Base-by-base conservation (phyloP, 176 grass and related monocot genomes). In the Musa beccarii region DNA sequence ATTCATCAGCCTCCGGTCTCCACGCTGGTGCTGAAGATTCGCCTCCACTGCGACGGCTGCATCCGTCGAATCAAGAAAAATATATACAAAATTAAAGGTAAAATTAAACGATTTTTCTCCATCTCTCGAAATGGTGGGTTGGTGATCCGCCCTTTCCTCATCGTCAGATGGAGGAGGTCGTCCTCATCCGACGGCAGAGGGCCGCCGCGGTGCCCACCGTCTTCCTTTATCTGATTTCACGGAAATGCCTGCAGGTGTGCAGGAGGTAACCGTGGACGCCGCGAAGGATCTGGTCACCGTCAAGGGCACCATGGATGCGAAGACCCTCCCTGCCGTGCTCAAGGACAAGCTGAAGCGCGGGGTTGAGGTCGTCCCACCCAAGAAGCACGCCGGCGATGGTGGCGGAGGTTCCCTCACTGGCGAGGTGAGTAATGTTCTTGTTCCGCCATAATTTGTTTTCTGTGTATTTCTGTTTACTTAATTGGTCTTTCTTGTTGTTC, bases 41-140 rank as follows among this genome's bases (percentile, higher is more conserved):
- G 68, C 29, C 83, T 92, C 67, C 89, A 92, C 53, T 88, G 89
- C 63, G 67, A 85, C 79, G 86, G 86, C 49, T 92, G 89, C 75
- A 82, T 82, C 66, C 56, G 79, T 13, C 34, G 73, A 52, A 88
- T 88, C 80, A 81, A 68, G 72, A 43, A 70, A 72, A 86, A 55
- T 23, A 82, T 83, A 59, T 25, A 14, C 52, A 92, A 75, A 76
- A 86, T 92, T 34, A 84, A 88, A 88, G 86, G 89, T 88, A 84
- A 59, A 52, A 9, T 62, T 29, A 24, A 49, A 43, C 22, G 43
- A 2, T 8, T 50, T 21, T n/a, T 74, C 51, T 65, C 34, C 34
- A 34, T 34, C 34, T 34, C 3, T 34, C 34, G 34, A 34, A 34
- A 34, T 34, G 34, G 34, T 34, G 4, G 4, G 34, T 34, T 34